These are phyloP conservation scores for Periconia sp. DNA, from an alignment of 2,329 filamentous ascomycete genomes.

Conservation along the genomic window DNA sequence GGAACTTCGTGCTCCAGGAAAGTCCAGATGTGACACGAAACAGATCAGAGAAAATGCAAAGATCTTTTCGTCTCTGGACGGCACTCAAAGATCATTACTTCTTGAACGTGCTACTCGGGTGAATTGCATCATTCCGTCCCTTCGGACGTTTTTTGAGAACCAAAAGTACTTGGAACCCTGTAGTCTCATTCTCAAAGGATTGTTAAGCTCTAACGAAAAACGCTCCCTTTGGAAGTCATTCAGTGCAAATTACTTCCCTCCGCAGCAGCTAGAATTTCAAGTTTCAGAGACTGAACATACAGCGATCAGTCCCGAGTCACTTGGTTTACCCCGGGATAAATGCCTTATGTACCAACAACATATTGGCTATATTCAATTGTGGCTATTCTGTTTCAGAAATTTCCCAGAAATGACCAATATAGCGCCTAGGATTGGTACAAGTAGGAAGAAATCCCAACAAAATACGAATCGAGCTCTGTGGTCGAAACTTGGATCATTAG, in stretches of 20 bases:
- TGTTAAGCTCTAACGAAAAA: constrained; percentile 9
- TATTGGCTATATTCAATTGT: constrained; percentile 12
- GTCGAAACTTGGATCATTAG: constrained; percentile 7
- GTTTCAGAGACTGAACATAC: not conserved
- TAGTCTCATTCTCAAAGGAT: constrained; percentile 8
- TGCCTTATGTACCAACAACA: not conserved
- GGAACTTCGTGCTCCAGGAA: no score
- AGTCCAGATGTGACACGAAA: not conserved
- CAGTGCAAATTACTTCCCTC: constrained; percentile 10
- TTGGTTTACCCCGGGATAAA: not conserved
- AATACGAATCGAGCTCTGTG: constrained; percentile 7
- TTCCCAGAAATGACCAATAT: constrained; percentile 14
- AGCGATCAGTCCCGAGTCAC: not conserved
- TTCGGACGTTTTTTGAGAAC: constrained; percentile 18
- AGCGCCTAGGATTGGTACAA: constrained; percentile 3
- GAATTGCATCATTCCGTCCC: constrained; percentile 12
- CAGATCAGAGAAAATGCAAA: constrained; percentile 2
- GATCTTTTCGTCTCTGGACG: constrained; percentile 13
- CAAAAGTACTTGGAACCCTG: constrained; percentile 19
- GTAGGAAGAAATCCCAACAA: constrained; percentile 1
- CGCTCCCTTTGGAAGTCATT: constrained; percentile 9
- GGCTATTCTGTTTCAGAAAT: constrained; percentile 15
- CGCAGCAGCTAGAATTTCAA: constrained; percentile 3
- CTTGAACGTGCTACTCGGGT: not conserved
- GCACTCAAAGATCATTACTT: constrained; percentile 1